Base-by-base conservation (phyloP, 2,329 filamentous ascomycete genomes). In the Fusarium agapanthi region DNA sequence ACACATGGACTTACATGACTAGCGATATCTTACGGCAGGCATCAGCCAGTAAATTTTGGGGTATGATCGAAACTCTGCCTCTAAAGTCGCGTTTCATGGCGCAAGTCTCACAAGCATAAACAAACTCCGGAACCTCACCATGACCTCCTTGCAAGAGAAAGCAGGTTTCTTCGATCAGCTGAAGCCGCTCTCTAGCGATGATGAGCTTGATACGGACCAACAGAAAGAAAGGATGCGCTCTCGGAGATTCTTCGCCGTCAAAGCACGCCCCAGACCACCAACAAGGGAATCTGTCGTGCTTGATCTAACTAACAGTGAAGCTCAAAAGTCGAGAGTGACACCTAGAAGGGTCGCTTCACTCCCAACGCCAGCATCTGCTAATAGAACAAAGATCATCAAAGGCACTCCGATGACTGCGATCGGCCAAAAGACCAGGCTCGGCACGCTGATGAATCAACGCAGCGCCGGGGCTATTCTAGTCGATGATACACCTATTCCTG, bases 101-200 rank as follows among this genome's bases (percentile, higher is more conserved):
- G 20, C 44, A 60, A 56, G 20, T 38, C 10, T 38, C 34, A 47
- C 34, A 41, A 30, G 35, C 22, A 45, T 50, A 61, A 57, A 45
- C 50, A 58, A 61, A 51, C 40, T 57, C 18, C 40, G 32, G 35
- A 40, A 20, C 44, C 48, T 50, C 41, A 45, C 30, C 61, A 81
- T 81, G 79, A 38, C 70, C 18, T 71, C 71, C 6, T 56, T 84
- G 12, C 73, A 80, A 55, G 83, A 85, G 40, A 89, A 89, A 74
- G 51, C 77, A 28, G 83, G 80, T 1, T 87, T 85, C 67, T 89
- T 88, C 69, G 71, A 80, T n/a, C 77, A 78, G n/a, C 76, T 88
- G 2, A 78, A 81, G 20, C 74, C 78, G 57, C 71, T 82, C 15
- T 81, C 83, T 34, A 76, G 78, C 37, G 76, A 78, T 40, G 80